Evolutionary conservation across 305 asterid species (phyloP), one percentile per base, ranked within the genome.

Genomic region (Andrographis paniculata): DNA sequence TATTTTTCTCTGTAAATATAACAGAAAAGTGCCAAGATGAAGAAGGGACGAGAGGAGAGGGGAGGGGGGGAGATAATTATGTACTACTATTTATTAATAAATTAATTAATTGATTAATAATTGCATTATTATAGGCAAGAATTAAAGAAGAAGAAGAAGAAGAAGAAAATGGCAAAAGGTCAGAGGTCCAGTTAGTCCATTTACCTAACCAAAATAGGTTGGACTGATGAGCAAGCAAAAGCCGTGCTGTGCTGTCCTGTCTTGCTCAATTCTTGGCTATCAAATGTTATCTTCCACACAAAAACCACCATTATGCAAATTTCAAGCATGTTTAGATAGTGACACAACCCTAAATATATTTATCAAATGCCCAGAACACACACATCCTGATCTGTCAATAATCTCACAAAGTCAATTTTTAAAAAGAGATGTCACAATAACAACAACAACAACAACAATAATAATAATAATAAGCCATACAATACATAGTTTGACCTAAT

Each of bases 151-250:
- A n/a, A n/a, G n/a, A n/a, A n/a, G n/a, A n/a, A n/a, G n/a, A n/a
- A n/a, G n/a, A n/a, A n/a, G 30, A 8, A 24, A 24, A 3, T 24
- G 49, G 54, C 45, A 20, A 63, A 68, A 55, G 50, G 58, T 50
- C 67, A 60, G 55, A 69, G 20, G 14, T 48, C 52, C 55, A 56
- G 50, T 44, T 56, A 68, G 56, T 35, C 55, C 49, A 15, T 43
- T n/a, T 31, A 60, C 68, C 68, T 60, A 69, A 64, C 44, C 51
- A 48, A 48, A 46, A 39, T 38, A 47, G 59, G 54, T 48, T 63
- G 61, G 62, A 56, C 48, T 41, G 56, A 42, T 7, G 55, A 55
- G 52, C 61, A 64, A 69, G 76, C 61, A 58, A 68, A n/a, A n/a
- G n/a, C n/a, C n/a, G n/a, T n/a, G n/a, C n/a, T n/a, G n/a, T n/a